phyloP scores from a whole-genome alignment of 164 flowering plant genomes.

The Tinospora cordifolia region DNA sequence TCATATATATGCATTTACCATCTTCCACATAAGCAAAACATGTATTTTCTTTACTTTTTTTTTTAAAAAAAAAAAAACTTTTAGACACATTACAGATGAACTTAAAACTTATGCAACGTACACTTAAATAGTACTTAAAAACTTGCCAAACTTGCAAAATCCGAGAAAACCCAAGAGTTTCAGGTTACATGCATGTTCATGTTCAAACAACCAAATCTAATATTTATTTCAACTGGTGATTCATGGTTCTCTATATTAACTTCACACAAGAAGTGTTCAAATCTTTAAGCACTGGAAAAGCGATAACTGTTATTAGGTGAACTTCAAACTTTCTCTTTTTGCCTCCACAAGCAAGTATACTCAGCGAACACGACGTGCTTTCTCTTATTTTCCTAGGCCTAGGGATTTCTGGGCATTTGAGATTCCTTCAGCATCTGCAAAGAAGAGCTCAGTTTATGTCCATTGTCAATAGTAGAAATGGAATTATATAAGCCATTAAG shows the following conservation, averaged over 20 bases:
- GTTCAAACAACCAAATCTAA: too few species aligned
- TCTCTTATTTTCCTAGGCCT: constrained; percentile 87
- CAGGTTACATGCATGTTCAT: too few species aligned
- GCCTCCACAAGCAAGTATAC: neutral
- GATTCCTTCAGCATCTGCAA: constrained; percentile 84
- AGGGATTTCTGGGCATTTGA: constrained; percentile 86
- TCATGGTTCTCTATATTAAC: neutral
- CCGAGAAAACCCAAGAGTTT: too few species aligned
- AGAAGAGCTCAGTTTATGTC: neutral
- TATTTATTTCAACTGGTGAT: too few species aligned
- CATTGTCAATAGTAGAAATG: neutral
- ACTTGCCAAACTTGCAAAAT: neutral
- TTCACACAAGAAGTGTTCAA: neutral
- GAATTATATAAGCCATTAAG: neutral
- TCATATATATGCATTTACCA: too few species aligned
- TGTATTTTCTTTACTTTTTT: too few species aligned
- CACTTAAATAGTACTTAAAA: neutral
- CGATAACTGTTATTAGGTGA: neutral
- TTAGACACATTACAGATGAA: too few species aligned
- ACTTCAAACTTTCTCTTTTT: neutral
- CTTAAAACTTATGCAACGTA: neutral
- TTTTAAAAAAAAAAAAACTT: too few species aligned
- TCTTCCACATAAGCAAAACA: too few species aligned
- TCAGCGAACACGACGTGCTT: constrained; percentile 56
- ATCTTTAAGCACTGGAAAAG: neutral